Evolutionary conservation across 306 rosid species (phyloP).

Genomic region (Cicer pinnatifidum): DNA sequence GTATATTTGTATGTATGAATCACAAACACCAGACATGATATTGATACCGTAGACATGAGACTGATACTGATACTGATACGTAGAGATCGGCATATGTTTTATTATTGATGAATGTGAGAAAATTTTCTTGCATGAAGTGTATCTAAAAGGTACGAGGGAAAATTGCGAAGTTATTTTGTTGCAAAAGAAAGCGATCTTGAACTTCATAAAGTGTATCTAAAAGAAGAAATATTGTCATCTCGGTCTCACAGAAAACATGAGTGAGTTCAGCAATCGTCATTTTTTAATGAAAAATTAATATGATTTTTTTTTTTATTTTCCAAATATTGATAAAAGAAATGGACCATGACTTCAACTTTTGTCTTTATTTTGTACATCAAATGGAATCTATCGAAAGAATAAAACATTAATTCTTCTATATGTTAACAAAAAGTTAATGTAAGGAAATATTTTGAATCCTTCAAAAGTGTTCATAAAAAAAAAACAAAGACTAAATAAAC

Average conservation of each 20-base stretch:
- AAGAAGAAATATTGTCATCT: too few relatives aligned
- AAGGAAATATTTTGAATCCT: conserved; percentile 25
- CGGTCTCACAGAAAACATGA: too few relatives aligned
- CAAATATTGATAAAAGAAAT: conserved; percentile 36
- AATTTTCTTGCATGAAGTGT: not conserved
- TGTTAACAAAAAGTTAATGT: conserved; percentile 5
- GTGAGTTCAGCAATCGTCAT: too few relatives aligned
- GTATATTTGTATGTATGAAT: too few relatives aligned
- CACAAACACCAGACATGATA: too few relatives aligned
- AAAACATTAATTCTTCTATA: conserved; percentile 1
- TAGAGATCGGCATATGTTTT: too few relatives aligned
- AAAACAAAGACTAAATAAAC: not conserved
- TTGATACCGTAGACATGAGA: too few relatives aligned
- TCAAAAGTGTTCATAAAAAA: not conserved
- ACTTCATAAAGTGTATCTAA: too few relatives aligned
- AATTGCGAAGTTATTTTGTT: too few relatives aligned
- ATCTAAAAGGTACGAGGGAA: too few relatives aligned
- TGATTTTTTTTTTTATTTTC: not conserved
- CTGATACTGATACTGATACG: too few relatives aligned
- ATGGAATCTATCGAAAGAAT: conserved; percentile 35
- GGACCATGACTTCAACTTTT: not conserved
- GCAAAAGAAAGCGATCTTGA: too few relatives aligned
- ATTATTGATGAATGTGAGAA: not conserved
- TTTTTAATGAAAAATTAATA: not conserved
- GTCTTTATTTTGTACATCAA: conserved; percentile 1